Evolutionary conservation across 805 yeast genomes (phyloP).

Genomic region (Yarrowia sp.): DNA sequence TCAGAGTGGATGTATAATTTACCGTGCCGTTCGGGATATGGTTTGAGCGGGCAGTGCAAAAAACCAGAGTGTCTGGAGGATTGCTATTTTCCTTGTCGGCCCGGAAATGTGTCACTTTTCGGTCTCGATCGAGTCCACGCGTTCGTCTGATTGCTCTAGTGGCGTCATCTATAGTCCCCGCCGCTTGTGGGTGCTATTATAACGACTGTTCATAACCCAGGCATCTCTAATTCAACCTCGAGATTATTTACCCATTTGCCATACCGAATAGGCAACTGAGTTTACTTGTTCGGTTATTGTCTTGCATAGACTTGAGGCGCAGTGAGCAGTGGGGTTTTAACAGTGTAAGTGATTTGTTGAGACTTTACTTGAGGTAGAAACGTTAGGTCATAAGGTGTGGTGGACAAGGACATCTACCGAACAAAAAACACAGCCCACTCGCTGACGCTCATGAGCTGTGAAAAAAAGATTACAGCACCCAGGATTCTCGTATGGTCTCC

Average conservation of each 20-base stretch:
- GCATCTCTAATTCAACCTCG: not conserved
- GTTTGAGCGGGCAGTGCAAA: slow-evolving; percentile 30
- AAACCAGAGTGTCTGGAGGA: not conserved
- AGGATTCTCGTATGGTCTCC: slow-evolving; percentile 38
- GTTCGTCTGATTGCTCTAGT: not conserved
- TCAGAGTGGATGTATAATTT: slow-evolving; percentile 17
- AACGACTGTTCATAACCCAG: not conserved
- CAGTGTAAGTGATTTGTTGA: not conserved
- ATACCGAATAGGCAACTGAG: slow-evolving; percentile 13
- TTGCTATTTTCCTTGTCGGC: slow-evolving; percentile 9
- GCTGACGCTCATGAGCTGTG: not conserved
- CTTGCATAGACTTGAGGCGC: slow-evolving; percentile 10
- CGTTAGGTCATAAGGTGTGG: not conserved
- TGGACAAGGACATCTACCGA: not conserved
- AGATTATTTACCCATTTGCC: not conserved
- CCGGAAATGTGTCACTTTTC: not conserved
- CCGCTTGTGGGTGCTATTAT: not conserved
- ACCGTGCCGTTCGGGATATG: slow-evolving; percentile 19
- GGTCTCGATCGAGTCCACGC: not conserved
- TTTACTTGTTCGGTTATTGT: not conserved
- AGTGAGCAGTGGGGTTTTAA: not conserved
- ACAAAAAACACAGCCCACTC: not conserved
- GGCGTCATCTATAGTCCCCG: slow-evolving; percentile 1
- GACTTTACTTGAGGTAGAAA: not conserved
- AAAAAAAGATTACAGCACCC: slow-evolving; percentile 27